Percentiles rank a stretch among this genome's conserved stretches.
Evolutionary conservation across 768 basidiomycete species (phyloP).

Genomic region (Sutorius australiensis): DNA sequence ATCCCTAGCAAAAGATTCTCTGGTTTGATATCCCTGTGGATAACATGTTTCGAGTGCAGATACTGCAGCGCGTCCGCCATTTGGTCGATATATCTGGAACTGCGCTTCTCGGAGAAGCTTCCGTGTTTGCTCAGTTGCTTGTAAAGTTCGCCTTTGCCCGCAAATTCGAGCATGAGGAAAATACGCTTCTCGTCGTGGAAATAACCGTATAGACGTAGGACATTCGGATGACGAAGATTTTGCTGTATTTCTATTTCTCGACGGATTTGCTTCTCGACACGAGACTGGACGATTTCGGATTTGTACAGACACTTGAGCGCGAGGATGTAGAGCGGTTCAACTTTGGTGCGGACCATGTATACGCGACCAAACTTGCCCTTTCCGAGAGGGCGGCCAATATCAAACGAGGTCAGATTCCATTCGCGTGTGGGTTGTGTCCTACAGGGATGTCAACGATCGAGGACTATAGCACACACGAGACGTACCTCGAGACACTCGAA

Average conservation of each 20-base stretch:
- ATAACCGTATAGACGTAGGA: conserved; percentile 92
- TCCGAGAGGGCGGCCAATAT: conserved; percentile 94
- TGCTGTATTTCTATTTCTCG: conserved; percentile 98
- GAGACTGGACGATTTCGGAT: conserved; percentile 86
- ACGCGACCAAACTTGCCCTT: conserved; percentile 99
- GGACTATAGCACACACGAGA: not conserved
- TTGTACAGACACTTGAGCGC: conserved; percentile 98
- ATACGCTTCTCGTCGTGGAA: conserved; percentile 98
- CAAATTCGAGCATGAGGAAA: conserved; percentile 97
- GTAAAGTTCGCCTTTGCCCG: conserved; percentile 95
- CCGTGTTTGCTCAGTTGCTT: conserved; percentile 88
- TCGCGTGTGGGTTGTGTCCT: conserved; percentile 75
- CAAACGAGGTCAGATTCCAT: conserved; percentile 83
- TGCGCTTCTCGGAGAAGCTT: conserved; percentile 83
- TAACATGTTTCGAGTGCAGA: conserved; percentile 93
- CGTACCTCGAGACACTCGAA: conserved; percentile 68
- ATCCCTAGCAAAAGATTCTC: conserved; percentile 94
- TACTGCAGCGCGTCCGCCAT: conserved; percentile 96
- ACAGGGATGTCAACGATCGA: conserved; percentile 1
- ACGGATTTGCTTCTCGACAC: conserved; percentile 95
- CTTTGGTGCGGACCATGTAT: conserved; percentile 95
- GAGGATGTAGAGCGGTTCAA: conserved; percentile 85
- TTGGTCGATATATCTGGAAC: conserved; percentile 89
- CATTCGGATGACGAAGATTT: conserved; percentile 92
- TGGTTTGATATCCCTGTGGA: conserved; percentile 98